phyloP scores from a whole-genome alignment of 2,329 filamentous ascomycete genomes.

The Byssoonygena ceratinophila region DNA sequence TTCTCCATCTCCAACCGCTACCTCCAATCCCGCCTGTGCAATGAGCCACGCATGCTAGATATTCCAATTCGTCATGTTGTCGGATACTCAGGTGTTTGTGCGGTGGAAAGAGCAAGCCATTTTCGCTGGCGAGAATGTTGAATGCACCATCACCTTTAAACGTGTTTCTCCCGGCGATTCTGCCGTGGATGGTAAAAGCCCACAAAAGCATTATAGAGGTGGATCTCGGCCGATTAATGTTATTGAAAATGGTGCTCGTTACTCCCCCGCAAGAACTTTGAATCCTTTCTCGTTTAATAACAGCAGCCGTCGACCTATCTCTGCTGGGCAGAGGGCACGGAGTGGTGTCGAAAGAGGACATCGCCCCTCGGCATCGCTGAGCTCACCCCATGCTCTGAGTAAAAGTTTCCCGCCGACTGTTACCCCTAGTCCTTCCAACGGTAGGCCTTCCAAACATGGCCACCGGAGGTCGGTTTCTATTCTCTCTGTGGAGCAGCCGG shows the following conservation, averaged over 20 bases:
- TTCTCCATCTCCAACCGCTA: conserved; percentile 2
- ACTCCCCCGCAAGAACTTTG: conserved; percentile 32
- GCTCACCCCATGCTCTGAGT: conserved; percentile 30
- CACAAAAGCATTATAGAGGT: conserved; percentile 29
- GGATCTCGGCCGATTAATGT: conserved; percentile 29
- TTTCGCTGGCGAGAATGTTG: conserved; percentile 90
- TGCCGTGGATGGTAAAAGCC: conserved; percentile 24
- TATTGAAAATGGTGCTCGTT: conserved; percentile 28
- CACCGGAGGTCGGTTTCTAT: conserved; percentile 74
- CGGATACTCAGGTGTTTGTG: conserved; percentile 89
- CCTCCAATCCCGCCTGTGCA: not conserved
- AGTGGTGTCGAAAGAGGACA: conserved; percentile 25
- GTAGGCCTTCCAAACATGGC: conserved; percentile 39
- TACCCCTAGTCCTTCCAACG: conserved; percentile 17
- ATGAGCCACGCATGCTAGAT: conserved; percentile 10
- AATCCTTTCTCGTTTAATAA: conserved; percentile 29
- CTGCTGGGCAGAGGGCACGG: conserved; percentile 24
- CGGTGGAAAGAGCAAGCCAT: conserved; percentile 89
- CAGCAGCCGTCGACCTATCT: conserved; percentile 27
- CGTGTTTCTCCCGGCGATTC: conserved; percentile 53
- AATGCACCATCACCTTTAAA: conserved; percentile 92
- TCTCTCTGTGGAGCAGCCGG: conserved; percentile 56
- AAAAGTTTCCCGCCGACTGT: conserved; percentile 33
- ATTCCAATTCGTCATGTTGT: conserved; percentile 28
- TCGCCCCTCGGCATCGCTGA: conserved; percentile 33